Percentiles rank a stretch among this genome's conserved stretches.
These are phyloP conservation scores for Coccomyxa subellipsoidea DNA, from an alignment of 163 green algal genomes.

Conservation along the genomic window DNA sequence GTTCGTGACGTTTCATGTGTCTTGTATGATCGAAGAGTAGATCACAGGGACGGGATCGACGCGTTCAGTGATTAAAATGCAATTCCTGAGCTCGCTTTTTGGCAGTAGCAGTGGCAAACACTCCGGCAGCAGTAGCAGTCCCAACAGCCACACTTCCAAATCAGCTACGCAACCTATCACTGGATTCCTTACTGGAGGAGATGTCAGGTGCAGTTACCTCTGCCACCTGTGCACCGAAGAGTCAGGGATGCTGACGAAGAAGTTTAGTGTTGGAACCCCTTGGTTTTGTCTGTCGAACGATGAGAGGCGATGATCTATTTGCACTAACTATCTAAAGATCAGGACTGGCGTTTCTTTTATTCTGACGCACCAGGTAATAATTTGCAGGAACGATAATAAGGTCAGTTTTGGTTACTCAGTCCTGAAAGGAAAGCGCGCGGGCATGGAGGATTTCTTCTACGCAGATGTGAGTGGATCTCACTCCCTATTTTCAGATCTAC, in stretches of 20 bases:
- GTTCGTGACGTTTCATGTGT: background rate
- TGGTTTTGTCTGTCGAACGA: background rate
- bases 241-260: background rate
- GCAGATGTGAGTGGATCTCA: constrained; percentile 29
- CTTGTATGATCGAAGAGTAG: background rate
- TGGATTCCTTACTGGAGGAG: background rate
- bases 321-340: too few relatives aligned
- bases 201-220: background rate
- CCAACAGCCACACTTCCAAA: background rate
- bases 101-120: background rate
- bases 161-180: background rate
- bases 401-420: constrained; percentile 68
- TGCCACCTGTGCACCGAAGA: background rate
- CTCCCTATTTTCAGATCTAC: too few relatives aligned
- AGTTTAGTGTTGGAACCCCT: background rate
- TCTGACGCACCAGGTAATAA: too few relatives aligned
- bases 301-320: too few relatives aligned
- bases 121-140: background rate
- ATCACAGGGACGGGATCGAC: background rate
- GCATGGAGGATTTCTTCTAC: constrained; percentile 77
- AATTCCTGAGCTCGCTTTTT: background rate
- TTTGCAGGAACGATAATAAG: constrained; percentile 69
- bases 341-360: too few relatives aligned
- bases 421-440: constrained; percentile 65
- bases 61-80: background rate